These are phyloP conservation scores for Mycena epipterygia DNA, from an alignment of 768 basidiomycete species.

Conservation along the genomic window DNA sequence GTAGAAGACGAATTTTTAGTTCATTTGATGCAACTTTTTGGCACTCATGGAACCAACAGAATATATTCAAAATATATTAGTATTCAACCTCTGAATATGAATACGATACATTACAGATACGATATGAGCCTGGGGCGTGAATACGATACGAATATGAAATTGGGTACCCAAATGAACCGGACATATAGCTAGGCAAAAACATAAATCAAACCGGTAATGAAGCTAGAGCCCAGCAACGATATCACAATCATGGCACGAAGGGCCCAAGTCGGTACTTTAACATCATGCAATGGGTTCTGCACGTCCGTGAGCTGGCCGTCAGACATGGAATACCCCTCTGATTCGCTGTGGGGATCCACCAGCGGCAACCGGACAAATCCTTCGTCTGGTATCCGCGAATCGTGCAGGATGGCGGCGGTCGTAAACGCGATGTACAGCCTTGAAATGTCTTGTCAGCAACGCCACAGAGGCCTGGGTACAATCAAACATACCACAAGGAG, in stretches of 20 bases:
- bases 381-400: background rate
- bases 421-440: conserved; percentile 18
- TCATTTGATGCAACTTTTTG: too few species aligned
- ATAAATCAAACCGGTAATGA: conserved; percentile 4
- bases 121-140: too few species aligned
- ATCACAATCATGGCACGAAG: conserved; percentile 7
- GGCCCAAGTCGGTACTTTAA: conserved; percentile 5
- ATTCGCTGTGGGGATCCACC: conserved; percentile 5
- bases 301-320: background rate
- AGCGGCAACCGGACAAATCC: conserved; percentile 12
- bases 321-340: conserved; percentile 1
- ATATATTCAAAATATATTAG: too few species aligned
- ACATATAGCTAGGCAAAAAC: conserved; percentile 5
- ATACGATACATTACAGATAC: too few species aligned
- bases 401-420: conserved; percentile 7
- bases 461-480: background rate
- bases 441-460: background rate
- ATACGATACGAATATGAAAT: too few species aligned
- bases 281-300: conserved; percentile 22
- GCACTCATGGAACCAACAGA: too few species aligned
- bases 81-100: too few species aligned
- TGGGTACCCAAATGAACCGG: too few species aligned
- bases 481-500: conserved; percentile 3
- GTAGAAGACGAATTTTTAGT: too few species aligned
- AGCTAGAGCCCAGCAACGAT: conserved; percentile 13